These are phyloP conservation scores for Themeda triandra DNA, from an alignment of 176 grass and related monocot species.

Conservation along the genomic window DNA sequence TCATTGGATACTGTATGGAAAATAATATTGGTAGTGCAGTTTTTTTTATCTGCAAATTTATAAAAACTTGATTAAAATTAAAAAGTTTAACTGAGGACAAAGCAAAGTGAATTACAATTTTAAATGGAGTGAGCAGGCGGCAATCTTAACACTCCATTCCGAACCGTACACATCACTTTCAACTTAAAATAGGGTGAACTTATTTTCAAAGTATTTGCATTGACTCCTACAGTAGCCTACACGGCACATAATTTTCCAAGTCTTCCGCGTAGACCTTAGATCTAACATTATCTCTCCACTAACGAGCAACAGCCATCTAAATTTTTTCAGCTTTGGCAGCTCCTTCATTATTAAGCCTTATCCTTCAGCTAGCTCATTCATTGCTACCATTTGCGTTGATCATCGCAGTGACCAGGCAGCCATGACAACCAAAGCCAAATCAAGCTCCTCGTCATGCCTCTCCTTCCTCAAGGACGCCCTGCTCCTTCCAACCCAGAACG, in stretches of 20 bases:
- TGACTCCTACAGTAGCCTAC: neutral
- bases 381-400: neutral
- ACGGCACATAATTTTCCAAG: neutral
- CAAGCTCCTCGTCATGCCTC: neutral
- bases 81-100: too few species aligned
- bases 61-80: too few species aligned
- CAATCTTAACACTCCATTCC: too few species aligned
- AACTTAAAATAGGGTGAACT: neutral
- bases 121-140: too few species aligned
- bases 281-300: neutral
- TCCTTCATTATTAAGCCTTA: neutral
- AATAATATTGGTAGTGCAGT: too few species aligned
- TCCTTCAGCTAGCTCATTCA: neutral
- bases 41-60: too few species aligned
- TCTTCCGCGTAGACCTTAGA: neutral
- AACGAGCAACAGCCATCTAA: neutral
- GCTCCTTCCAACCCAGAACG: constrained; percentile 2
- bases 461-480: constrained; percentile 29
- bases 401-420: neutral
- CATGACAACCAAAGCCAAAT: constrained; percentile 8
- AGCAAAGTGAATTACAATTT: too few species aligned
- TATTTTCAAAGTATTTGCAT: neutral
- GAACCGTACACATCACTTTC: too few species aligned
- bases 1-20: too few species aligned
- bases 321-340: neutral